Percentiles rank a stretch among this genome's conserved stretches.
Evolutionary conservation across 192 early-diverging fungal genomes (phyloP).

Genomic region (Mortierella antarctica): DNA sequence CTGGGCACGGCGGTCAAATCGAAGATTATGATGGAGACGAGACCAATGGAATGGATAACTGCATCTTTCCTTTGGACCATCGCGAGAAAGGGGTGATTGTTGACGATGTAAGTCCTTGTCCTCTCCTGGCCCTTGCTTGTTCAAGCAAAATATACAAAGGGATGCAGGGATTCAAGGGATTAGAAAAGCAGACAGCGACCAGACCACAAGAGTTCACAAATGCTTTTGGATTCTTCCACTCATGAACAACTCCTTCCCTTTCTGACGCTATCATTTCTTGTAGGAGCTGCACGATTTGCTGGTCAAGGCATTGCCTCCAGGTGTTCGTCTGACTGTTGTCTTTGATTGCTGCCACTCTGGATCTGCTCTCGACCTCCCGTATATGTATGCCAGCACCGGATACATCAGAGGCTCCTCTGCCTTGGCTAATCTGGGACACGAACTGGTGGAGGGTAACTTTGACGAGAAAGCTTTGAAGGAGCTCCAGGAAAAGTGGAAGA

Average conservation of each 20-base stretch:
- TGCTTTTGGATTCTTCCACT: not conserved
- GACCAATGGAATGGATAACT: constrained; percentile 47
- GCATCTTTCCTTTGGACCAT: constrained; percentile 55
- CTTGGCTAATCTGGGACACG: constrained; percentile 27
- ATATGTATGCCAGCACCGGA: constrained; percentile 68
- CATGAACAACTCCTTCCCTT: not conserved
- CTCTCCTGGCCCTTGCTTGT: not conserved
- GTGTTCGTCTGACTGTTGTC: constrained; percentile 74
- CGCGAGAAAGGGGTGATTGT: constrained; percentile 39
- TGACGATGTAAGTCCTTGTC: constrained; percentile 47
- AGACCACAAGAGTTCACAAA: not conserved
- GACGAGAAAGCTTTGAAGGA: constrained; percentile 39
- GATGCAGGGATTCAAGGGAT: too few species aligned
- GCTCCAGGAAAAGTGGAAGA: constrained; percentile 37
- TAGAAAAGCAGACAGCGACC: too few species aligned
- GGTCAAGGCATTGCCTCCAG: constrained; percentile 60
- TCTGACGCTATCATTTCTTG: not conserved
- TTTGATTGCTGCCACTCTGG: constrained; percentile 83
- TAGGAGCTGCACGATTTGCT: constrained; percentile 52
- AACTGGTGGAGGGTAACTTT: constrained; percentile 40
- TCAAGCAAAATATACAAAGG: not conserved
- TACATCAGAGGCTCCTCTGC: constrained; percentile 38
- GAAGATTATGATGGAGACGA: constrained; percentile 55
- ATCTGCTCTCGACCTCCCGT: constrained; percentile 75
- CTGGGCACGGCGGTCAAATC: constrained; percentile 53